Percentiles rank a stretch among this genome's conserved stretches.
These are phyloP conservation scores for Coniochaeta sp. DNA, from an alignment of 2,329 filamentous ascomycete species.

Conservation along the genomic window DNA sequence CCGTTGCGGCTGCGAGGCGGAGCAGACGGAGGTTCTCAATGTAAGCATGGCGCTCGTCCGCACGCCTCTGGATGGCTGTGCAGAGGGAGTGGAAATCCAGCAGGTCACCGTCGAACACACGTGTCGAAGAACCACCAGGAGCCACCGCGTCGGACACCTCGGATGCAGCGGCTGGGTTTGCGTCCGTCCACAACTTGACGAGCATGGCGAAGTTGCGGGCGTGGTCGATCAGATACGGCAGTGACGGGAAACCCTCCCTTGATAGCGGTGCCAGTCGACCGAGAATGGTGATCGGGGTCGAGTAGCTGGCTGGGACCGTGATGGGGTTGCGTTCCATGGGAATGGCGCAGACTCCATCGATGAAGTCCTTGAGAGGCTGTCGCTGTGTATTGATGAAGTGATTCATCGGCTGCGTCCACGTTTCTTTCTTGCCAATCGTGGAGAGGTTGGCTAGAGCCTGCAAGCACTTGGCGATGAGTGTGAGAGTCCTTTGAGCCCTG, in stretches of 20 bases:
- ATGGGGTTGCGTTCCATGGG: conserved; percentile 60
- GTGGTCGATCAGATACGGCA: conserved; percentile 90
- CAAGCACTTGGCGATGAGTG: conserved; percentile 84
- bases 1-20: neutral
- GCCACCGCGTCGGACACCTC: conserved; percentile 20
- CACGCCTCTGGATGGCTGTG: conserved; percentile 39
- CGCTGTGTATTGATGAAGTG: conserved; percentile 71
- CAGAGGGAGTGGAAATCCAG: conserved; percentile 47
- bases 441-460: conserved; percentile 88
- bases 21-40: conserved; percentile 34
- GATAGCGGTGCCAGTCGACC: conserved; percentile 72
- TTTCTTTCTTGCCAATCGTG: conserved; percentile 87
- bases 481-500: conserved; percentile 79
- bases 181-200: conserved; percentile 71
- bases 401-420: conserved; percentile 99
- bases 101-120: conserved; percentile 41
- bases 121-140: neutral
- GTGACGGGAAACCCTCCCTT: conserved; percentile 84
- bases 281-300: conserved; percentile 85
- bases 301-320: conserved; percentile 72
- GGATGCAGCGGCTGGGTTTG: conserved; percentile 26
- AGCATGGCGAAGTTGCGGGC: conserved; percentile 78
- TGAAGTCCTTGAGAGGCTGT: conserved; percentile 75
- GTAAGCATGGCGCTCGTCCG: conserved; percentile 43
- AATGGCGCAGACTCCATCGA: conserved; percentile 80